Evolutionary conservation across 495 filamentous ascomycete species (phyloP).

Genomic region (Hypoxylon rickii): DNA sequence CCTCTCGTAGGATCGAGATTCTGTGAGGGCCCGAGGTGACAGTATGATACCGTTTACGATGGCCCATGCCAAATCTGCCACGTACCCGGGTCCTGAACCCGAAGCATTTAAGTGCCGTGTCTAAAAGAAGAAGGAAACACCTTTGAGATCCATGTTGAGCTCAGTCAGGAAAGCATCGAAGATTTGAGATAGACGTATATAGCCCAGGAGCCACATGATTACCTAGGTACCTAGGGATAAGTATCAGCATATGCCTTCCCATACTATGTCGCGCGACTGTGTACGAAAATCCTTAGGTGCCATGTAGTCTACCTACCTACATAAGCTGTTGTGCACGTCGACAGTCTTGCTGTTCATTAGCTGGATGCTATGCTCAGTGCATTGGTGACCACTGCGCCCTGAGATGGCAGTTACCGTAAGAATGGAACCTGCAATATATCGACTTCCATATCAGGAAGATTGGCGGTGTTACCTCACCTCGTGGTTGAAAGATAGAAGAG

Average conservation of each 20-base stretch:
- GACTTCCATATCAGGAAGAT: slow-evolving; percentile 19
- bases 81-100: neutral
- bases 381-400: slow-evolving; percentile 4
- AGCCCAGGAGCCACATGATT: too few species aligned
- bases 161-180: too few species aligned
- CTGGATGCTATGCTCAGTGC: neutral
- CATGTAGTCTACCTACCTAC: slow-evolving; percentile 11
- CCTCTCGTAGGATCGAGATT: too few species aligned
- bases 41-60: neutral
- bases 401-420: slow-evolving; percentile 3
- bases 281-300: too few species aligned
- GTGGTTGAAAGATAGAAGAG: slow-evolving; percentile 12
- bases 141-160: neutral
- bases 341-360: neutral
- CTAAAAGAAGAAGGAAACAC: neutral
- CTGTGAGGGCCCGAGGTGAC: too few species aligned
- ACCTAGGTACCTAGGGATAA: too few species aligned
- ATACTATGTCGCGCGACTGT: too few species aligned
- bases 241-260: too few species aligned
- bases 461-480: slow-evolving; percentile 32
- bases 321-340: slow-evolving; percentile 2
- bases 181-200: too few species aligned
- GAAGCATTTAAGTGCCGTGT: neutral
- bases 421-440: slow-evolving; percentile 26
- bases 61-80: neutral